Base-by-base conservation (phyloP, 1,284 basidiomycete genomes). In the Cryptococcus depauperatus region DNA sequence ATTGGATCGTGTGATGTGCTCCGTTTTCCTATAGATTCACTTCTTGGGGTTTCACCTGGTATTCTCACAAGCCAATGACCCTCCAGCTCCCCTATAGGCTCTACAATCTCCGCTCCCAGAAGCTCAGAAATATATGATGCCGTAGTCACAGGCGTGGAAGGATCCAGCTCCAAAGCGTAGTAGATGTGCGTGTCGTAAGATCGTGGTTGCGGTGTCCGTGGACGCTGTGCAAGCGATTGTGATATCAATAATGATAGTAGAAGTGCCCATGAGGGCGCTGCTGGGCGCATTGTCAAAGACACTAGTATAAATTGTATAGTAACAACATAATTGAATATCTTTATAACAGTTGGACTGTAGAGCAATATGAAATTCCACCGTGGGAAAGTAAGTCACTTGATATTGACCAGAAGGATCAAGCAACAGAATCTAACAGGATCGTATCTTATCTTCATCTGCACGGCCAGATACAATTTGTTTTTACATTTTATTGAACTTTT, bases 31-130 rank as follows among this genome's bases (percentile, higher is more conserved):
- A 40, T 23, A 14, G 26, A 22, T 11, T 25, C 45, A 35, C 46
- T 41, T 19, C 38, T 40, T 28, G 44, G 54, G 5, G 51, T 50
- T 3, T 19, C 30, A 2, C 48, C 52, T 23, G 41, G 39, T 26
- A 76, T 73, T 13, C 87, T 79, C n/a, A 96, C 80, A 4, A 98
- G 76, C 84, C 85, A 98, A 68, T 85, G 78, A 47, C 90, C 76
- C 3, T 68, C 64, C 9, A 98, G 78, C 66, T 95, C 84, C 30
- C 93, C 93, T 11, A 84, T 83, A 52, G 78, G 82, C 61, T 93
- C 89, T 41, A 97, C 84, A 41, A 95, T 72, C 67, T 97, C 84
- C 9, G 88, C 83, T 19, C 82, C 83, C 7, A 97, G 77, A 2
- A 74, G 70, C 3, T 69, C 52, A 2, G 83, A 77, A 35, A 84